Conservation (phyloP, 1,284 basidiomycete species). For the Malassezia obtusa region DNA sequence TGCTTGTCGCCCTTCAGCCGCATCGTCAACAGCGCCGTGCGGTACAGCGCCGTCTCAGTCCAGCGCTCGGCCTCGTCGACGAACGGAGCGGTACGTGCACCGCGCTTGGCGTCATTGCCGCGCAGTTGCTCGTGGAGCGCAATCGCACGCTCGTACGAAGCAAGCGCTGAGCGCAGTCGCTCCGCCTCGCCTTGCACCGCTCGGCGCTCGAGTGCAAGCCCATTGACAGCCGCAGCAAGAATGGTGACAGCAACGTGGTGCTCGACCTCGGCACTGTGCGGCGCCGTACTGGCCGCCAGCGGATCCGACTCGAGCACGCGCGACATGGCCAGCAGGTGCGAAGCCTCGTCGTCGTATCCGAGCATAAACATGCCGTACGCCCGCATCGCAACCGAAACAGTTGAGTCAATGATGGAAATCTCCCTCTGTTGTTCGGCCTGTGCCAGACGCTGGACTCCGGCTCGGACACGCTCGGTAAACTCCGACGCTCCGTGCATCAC, state of each 20-base stretch:
- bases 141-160: conserved; percentile 37
- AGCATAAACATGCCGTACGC: conserved; percentile 34
- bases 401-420: conserved; percentile 15
- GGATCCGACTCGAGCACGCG: conserved; percentile 17
- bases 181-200: conserved; percentile 14
- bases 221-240: conserved; percentile 1
- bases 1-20: conserved; percentile 23
- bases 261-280: conserved; percentile 11
- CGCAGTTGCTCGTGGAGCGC: conserved; percentile 39
- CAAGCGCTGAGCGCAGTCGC: conserved; percentile 25
- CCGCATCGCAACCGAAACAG: conserved; percentile 22
- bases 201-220: conserved; percentile 41
- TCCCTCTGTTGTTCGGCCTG: neutral
- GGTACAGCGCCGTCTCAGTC: conserved; percentile 43
- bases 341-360: conserved; percentile 37
- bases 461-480: conserved; percentile 20
- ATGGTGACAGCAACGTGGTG: conserved; percentile 5
- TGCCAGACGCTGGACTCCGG: conserved; percentile 21
- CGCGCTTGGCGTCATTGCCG: conserved; percentile 34
- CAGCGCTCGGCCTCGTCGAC: conserved; percentile 45
- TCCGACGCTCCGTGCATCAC: conserved; percentile 19
- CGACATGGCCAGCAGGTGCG: conserved; percentile 29
- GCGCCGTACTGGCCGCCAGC: neutral
- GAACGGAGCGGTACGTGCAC: conserved; percentile 28
- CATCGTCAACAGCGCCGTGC: conserved; percentile 37